These are phyloP conservation scores for Parasitella parasitica DNA, from an alignment of 371 early-diverging fungal species.

Conservation along the genomic window DNA sequence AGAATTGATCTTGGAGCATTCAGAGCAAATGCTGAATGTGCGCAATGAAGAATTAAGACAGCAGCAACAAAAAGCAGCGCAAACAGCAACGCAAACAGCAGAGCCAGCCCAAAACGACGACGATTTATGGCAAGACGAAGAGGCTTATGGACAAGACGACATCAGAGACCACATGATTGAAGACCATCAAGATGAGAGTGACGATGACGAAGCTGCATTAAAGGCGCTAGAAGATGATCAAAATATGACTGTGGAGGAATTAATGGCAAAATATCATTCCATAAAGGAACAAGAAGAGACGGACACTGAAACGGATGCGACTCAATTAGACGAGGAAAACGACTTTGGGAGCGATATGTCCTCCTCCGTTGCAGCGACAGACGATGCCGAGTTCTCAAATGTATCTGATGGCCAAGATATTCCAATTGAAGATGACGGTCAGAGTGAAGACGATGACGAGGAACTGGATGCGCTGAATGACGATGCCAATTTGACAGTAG, in stretches of 20 bases:
- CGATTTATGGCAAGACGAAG: conserved; percentile 6
- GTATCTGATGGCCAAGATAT: conserved; percentile 18
- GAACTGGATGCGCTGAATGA: conserved; percentile 52
- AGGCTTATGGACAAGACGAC: conserved; percentile 22
- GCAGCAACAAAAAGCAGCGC: not conserved
- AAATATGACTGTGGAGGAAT: conserved; percentile 56
- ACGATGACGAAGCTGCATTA: conserved; percentile 38
- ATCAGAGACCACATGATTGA: conserved; percentile 40
- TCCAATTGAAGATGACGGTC: conserved; percentile 36
- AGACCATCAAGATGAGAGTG: conserved; percentile 23
- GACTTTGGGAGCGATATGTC: not conserved
- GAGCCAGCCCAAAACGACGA: conserved; percentile 16
- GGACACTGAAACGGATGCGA: not conserved
- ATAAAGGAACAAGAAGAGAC: conserved; percentile 1
- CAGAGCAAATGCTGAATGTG: conserved; percentile 70
- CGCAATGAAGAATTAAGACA: conserved; percentile 52
- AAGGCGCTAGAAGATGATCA: conserved; percentile 34
- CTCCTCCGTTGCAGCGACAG: not conserved
- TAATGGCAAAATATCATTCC: conserved; percentile 47
- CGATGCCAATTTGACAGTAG: conserved; percentile 60
- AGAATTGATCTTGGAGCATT: conserved; percentile 70
- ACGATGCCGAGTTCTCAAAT: conserved; percentile 12
- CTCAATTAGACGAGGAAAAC: conserved; percentile 5
- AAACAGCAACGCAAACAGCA: too few relatives aligned
- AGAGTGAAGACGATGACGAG: conserved; percentile 51